phyloP scores from a whole-genome alignment of 805 yeast genomes.

The Torulaspora gathmanii region DNA sequence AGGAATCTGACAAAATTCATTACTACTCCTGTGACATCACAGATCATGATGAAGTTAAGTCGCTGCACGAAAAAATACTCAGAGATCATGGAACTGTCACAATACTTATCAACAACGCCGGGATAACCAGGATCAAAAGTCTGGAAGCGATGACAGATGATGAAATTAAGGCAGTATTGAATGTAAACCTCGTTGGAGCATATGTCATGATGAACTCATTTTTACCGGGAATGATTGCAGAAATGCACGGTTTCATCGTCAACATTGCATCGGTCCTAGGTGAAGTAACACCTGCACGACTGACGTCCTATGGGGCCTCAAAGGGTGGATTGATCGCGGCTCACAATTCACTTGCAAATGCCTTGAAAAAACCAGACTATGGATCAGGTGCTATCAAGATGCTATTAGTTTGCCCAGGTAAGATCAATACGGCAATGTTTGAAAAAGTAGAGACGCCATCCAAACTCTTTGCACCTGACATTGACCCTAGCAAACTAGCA shows the following conservation, averaged over 20 bases:
- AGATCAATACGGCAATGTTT: slow-evolving; percentile 72
- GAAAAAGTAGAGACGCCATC: slow-evolving; percentile 70
- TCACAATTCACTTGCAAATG: slow-evolving; percentile 70
- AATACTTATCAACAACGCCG: slow-evolving; percentile 82
- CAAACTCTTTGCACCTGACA: slow-evolving; percentile 70
- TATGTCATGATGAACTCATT: slow-evolving; percentile 66
- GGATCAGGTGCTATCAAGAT: slow-evolving; percentile 52
- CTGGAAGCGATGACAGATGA: slow-evolving; percentile 49
- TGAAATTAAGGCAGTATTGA: slow-evolving; percentile 58
- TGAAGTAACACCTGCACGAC: slow-evolving; percentile 73
- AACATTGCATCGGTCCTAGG: slow-evolving; percentile 85
- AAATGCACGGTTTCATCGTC: slow-evolving; percentile 67
- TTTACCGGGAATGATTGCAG: slow-evolving; percentile 63
- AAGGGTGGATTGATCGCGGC: slow-evolving; percentile 81
- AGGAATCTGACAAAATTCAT: slow-evolving; percentile 39
- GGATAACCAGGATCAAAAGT: slow-evolving; percentile 55
- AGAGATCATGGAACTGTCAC: slow-evolving; percentile 54
- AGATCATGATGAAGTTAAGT: slow-evolving; percentile 41
- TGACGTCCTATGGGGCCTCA: slow-evolving; percentile 82
- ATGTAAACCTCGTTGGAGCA: slow-evolving; percentile 65
- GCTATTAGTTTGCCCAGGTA: slow-evolving; percentile 82
- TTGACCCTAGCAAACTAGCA: slow-evolving; percentile 68
- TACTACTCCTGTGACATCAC: slow-evolving; percentile 73
- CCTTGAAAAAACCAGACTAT: slow-evolving; percentile 49
- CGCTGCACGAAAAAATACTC: slow-evolving; percentile 40